These are phyloP conservation scores for Pueraria montana DNA, from an alignment of 306 rosid genomes.

Conservation along the genomic window DNA sequence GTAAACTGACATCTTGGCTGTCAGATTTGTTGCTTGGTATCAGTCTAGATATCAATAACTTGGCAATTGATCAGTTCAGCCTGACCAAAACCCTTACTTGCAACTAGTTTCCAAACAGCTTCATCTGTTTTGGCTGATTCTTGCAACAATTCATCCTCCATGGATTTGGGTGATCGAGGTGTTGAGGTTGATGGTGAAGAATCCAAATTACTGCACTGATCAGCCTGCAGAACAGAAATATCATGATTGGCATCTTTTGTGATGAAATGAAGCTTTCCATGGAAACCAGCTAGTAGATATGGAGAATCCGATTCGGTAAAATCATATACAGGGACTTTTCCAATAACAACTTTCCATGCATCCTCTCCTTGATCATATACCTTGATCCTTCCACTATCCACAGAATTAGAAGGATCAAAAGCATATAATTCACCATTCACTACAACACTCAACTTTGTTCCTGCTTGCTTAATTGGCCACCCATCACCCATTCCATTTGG, in stretches of 20 bases:
- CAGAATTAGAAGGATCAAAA: slow-evolving; percentile 77
- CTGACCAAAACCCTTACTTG: slow-evolving; percentile 63
- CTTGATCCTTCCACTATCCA: slow-evolving; percentile 79
- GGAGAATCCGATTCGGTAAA: slow-evolving; percentile 80
- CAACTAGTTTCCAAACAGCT: slow-evolving; percentile 69
- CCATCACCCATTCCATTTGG: slow-evolving; percentile 91
- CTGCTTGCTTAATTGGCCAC: slow-evolving; percentile 89
- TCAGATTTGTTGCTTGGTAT: slow-evolving; percentile 24
- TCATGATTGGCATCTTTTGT: slow-evolving; percentile 72
- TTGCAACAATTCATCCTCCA: slow-evolving; percentile 40
- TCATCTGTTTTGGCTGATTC: slow-evolving; percentile 61
- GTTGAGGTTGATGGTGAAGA: slow-evolving; percentile 52
- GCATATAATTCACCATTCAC: slow-evolving; percentile 85
- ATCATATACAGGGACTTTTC: slow-evolving; percentile 76
- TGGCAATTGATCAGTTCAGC: slow-evolving; percentile 85
- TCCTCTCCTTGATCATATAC: slow-evolving; percentile 80
- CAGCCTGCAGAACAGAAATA: slow-evolving; percentile 68
- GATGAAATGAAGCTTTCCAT: slow-evolving; percentile 81
- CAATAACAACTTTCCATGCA: slow-evolving; percentile 75
- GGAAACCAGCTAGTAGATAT: slow-evolving; percentile 77
- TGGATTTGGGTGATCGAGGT: slow-evolving; percentile 33
- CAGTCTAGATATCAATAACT: slow-evolving; percentile 67
- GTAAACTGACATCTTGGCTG: neutral
- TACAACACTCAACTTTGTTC: slow-evolving; percentile 77
- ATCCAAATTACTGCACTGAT: slow-evolving; percentile 47